Base-by-base conservation (phyloP, 306 rosid species). In the Echinosophora koreensis region DNA sequence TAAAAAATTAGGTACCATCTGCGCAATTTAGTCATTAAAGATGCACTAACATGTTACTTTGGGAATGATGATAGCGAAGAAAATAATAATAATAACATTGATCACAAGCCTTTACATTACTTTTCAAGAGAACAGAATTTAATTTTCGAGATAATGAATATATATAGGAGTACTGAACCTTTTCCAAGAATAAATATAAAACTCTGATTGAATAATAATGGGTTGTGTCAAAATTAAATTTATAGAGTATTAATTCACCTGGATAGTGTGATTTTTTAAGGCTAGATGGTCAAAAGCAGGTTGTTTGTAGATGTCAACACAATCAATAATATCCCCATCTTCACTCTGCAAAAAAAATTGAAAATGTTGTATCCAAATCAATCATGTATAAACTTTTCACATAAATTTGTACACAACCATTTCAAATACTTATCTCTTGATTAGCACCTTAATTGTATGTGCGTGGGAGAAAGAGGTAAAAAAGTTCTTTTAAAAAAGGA, bases 231-330 rank as follows among this genome's bases (percentile, higher is more conserved):
- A 44, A 44, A 10, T 44, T 44, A 44, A 44, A 44, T 44, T 44
- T 10, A 11, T 44, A 44, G 1, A 0, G 2, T 9, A 46, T 46
- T 13, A 42, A 1, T 2, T 3, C 7, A 87, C 89, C 89, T 87
- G 81, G 17, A 89, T 84, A 0, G 32, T 87, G 71, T 91, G 93
- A 66, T 87, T 67, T 22, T 65, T 81, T 35, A 89, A 81, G 1
- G 86, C 83, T 0, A 89, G 93, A 59, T 89, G 91, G 16, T 86
- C 88, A 64, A 89, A 89, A 12, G 89, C 90, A 4, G 87, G 90
- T 72, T 87, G 92, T 3, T 89, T 75, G 37, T 86, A 70, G 41
- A 87, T 84, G 63, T 81, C 80, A 14, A 89, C 84, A 1, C 96
- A 89, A 15, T 89, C 89, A 27, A 89, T 63, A 18, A 86, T 86